A percentile compares a stretch with the other conserved stretches of the same genome.
Conservation (phyloP, 192 early-diverging fungal species). For the Backusella morwellensis region DNA sequence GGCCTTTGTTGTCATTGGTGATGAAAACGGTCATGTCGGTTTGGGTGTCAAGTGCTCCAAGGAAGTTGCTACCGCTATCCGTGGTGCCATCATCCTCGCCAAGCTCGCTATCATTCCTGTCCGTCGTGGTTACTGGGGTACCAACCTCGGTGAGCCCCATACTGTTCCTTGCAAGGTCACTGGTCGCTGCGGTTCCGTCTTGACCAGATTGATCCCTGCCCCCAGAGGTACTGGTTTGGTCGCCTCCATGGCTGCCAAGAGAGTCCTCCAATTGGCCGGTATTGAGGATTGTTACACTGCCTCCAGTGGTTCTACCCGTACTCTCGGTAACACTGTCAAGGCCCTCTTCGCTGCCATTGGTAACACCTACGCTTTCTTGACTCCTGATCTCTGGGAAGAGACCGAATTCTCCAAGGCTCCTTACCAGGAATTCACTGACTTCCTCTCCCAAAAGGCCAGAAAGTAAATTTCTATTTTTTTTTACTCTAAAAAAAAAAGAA, state of each 20-base stretch:
- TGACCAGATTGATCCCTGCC: conserved; percentile 93
- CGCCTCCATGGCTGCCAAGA: conserved; percentile 97
- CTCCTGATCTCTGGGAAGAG: conserved; percentile 95
- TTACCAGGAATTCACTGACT: conserved; percentile 88
- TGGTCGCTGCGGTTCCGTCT: conserved; percentile 93
- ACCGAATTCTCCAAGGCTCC: conserved; percentile 85
- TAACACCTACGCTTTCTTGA: conserved; percentile 97
- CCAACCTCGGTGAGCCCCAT: conserved; percentile 94
- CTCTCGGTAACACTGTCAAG: conserved; percentile 99
- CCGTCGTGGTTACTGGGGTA: conserved; percentile 98
- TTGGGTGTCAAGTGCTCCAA: conserved; percentile 99
- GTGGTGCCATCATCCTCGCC: conserved; percentile 98
- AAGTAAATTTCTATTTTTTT: conserved; percentile 33
- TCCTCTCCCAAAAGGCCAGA: conserved; percentile 56
- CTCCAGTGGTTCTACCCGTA: conserved; percentile 94
- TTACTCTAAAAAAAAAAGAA: background rate
- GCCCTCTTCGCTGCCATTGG: conserved; percentile 96
- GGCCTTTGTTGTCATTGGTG: conserved; percentile 99
- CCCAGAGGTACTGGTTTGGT: conserved; percentile 99
- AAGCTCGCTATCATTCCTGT: conserved; percentile 98
- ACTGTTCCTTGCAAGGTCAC: conserved; percentile 98
- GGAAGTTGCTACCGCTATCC: conserved; percentile 98
- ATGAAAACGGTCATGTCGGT: conserved; percentile 97
- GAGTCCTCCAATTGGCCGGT: conserved; percentile 95
- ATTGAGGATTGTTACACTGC: conserved; percentile 98